Evolutionary conservation across 768 basidiomycete genomes (phyloP).

Genomic region (Termitomyces heimii): DNA sequence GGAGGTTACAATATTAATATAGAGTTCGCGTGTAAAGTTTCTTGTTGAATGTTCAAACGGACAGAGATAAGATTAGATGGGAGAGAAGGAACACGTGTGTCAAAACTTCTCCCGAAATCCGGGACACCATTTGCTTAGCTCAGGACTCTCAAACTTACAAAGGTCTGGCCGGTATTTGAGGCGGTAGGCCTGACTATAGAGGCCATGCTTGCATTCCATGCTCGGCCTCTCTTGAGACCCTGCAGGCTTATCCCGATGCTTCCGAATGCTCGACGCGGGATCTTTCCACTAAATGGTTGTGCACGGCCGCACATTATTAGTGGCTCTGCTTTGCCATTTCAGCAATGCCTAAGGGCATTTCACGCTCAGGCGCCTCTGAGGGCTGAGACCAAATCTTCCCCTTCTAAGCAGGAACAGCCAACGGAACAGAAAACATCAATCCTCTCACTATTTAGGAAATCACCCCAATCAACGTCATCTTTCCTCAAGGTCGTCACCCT

Average conservation of each 20-base stretch:
- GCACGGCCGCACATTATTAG: background rate
- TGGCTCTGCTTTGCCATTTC: background rate
- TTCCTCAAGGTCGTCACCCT: slow-evolving; percentile 72
- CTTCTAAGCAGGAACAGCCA: background rate
- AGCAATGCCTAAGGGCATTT: slow-evolving; percentile 1
- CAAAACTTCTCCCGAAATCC: background rate
- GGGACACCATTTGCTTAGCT: background rate
- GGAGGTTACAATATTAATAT: background rate
- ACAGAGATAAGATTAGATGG: slow-evolving; percentile 12
- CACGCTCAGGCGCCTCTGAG: slow-evolving; percentile 6
- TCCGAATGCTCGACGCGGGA: background rate
- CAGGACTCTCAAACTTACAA: slow-evolving; percentile 5
- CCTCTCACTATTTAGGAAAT: slow-evolving; percentile 25
- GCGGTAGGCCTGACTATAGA: background rate
- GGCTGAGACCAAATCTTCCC: background rate
- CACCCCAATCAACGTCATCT: slow-evolving; percentile 48
- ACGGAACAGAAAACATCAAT: slow-evolving; percentile 10
- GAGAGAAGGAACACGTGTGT: background rate
- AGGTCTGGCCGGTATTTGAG: slow-evolving; percentile 5
- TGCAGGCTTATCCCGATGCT: background rate
- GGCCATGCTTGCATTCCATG: slow-evolving; percentile 10
- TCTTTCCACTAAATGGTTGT: background rate
- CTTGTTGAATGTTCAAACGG: background rate
- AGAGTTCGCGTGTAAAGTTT: background rate
- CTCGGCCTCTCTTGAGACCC: slow-evolving; percentile 11